phyloP scores from a whole-genome alignment of 257 asterid genomes.

The Cinchona pubescens region DNA sequence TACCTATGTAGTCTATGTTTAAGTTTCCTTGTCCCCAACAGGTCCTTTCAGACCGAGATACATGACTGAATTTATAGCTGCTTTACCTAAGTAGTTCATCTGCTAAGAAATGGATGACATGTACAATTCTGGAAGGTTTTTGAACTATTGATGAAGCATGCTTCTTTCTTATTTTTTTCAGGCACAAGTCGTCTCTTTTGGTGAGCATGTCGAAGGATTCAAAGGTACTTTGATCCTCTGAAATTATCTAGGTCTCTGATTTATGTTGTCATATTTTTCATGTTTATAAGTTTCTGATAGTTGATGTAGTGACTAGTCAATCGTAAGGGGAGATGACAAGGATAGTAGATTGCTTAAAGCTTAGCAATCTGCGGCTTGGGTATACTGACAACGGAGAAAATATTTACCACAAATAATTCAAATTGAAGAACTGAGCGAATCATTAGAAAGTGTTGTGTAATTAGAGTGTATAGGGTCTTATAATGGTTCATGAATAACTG shows the following conservation, averaged over 20 bases:
- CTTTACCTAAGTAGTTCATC: not conserved
- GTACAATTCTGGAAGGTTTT: not conserved
- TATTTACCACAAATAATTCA: not conserved
- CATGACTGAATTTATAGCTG: not conserved
- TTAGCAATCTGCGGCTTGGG: not conserved
- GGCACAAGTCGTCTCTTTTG: constrained; percentile 68
- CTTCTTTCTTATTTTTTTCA: constrained; percentile 28
- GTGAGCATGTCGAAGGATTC: constrained; percentile 73
- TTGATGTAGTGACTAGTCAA: not conserved
- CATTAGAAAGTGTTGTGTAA: not conserved
- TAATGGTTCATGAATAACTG: not conserved
- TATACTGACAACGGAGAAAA: not conserved
- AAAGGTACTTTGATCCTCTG: constrained; percentile 46
- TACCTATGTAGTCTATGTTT: not conserved
- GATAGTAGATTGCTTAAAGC: not conserved
- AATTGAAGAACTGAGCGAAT: not conserved
- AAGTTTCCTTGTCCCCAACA: not conserved
- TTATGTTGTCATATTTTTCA: not conserved
- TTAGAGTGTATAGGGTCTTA: not conserved
- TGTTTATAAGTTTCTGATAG: not conserved
- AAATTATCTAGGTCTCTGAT: not conserved
- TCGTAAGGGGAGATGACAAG: not conserved
- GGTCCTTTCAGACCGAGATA: not conserved
- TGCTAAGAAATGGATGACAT: not conserved
- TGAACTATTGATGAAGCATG: not conserved